Conservation (phyloP, 352 stramenopile species). For the Phytophthora pseudosyringae region DNA sequence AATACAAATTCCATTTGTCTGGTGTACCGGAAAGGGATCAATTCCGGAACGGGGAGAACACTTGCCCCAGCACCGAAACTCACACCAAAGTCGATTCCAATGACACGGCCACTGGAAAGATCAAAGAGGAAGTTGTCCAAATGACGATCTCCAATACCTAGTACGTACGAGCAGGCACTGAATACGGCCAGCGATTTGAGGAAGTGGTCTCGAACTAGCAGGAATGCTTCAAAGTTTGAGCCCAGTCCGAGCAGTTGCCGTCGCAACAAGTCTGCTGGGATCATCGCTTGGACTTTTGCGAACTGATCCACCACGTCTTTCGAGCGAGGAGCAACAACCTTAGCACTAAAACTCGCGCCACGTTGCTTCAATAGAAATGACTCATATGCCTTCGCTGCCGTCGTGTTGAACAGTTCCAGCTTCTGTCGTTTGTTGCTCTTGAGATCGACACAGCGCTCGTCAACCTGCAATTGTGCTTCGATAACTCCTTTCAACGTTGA, state of each 20-base stretch:
- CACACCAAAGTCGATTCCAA: slow-evolving; percentile 93
- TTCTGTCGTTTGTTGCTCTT: slow-evolving; percentile 75
- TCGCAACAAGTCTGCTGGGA: slow-evolving; percentile 82
- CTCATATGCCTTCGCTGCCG: slow-evolving; percentile 74
- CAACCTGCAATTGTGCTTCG: slow-evolving; percentile 71
- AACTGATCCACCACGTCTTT: slow-evolving; percentile 66
- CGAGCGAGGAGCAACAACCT: slow-evolving; percentile 59
- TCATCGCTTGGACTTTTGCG: slow-evolving; percentile 58
- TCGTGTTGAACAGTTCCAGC: slow-evolving; percentile 81
- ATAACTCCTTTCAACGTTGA: slow-evolving; percentile 83
- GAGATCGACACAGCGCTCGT: slow-evolving; percentile 61
- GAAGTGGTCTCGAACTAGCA: slow-evolving; percentile 87
- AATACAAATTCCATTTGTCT: slow-evolving; percentile 78
- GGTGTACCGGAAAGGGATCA: slow-evolving; percentile 92
- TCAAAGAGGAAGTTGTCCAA: slow-evolving; percentile 93
- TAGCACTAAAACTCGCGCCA: slow-evolving; percentile 69
- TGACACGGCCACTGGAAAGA: slow-evolving; percentile 67
- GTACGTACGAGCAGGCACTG: slow-evolving; percentile 86
- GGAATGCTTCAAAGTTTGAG: slow-evolving; percentile 80
- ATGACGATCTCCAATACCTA: slow-evolving; percentile 92
- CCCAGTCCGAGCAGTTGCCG: slow-evolving; percentile 76
- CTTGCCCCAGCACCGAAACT: slow-evolving; percentile 90
- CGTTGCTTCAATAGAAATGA: slow-evolving; percentile 78
- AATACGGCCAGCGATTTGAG: slow-evolving; percentile 85
- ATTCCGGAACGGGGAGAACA: slow-evolving; percentile 85